Conservation (phyloP, 192 early-diverging fungal species). For the Funneliformis geosporum region DNA sequence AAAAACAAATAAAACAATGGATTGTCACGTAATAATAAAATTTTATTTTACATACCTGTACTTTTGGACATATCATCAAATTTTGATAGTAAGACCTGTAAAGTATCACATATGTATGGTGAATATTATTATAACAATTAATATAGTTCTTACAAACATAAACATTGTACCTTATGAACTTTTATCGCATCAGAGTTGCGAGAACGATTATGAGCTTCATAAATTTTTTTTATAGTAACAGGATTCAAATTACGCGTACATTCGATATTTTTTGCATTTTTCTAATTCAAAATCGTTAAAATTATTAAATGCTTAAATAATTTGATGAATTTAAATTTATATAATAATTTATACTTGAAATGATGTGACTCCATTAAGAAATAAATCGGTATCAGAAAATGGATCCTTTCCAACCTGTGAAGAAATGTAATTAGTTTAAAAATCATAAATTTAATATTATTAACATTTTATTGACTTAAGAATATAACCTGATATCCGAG, state of each 20-base stretch:
- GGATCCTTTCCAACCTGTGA: constrained; percentile 49
- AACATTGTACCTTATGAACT: constrained; percentile 43
- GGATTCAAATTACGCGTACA: neutral
- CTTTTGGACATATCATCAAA: neutral
- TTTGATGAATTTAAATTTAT: neutral
- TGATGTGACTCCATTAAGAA: constrained; percentile 35
- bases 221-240: constrained; percentile 10
- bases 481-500: constrained; percentile 40
- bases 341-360: constrained; percentile 39
- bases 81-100: neutral
- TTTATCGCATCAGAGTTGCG: constrained; percentile 34
- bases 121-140: too few species aligned
- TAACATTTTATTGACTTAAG: neutral
- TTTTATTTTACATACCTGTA: neutral
- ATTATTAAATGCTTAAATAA: neutral
- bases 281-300: constrained; percentile 6
- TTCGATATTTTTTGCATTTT: constrained; percentile 20
- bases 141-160: too few species aligned
- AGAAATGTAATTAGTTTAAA: neutral
- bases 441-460: neutral
- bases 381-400: constrained; percentile 41
- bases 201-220: constrained; percentile 37
- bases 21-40: too few species aligned
- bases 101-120: too few species aligned
- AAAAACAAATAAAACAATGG: neutral